Conservation (phyloP, 73 alveolate species). For the Paramecium tetraurelia region DNA sequence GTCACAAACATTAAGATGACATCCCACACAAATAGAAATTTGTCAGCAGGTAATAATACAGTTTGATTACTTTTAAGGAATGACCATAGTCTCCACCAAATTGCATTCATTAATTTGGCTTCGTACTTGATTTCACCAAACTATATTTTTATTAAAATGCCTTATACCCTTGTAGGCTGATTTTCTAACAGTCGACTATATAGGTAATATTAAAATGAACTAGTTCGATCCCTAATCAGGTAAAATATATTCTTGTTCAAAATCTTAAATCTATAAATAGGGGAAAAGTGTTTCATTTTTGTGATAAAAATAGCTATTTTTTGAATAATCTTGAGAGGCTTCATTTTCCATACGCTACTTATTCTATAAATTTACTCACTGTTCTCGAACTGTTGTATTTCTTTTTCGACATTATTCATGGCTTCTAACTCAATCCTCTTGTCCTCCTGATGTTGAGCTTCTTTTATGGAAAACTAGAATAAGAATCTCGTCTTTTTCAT, state of each 20-base stretch:
- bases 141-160: background rate
- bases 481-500: background rate
- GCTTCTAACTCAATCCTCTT: background rate
- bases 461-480: background rate
- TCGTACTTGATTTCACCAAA: background rate
- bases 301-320: conserved; percentile 25
- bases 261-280: background rate
- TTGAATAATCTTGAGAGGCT: conserved; percentile 24
- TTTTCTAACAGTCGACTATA: background rate
- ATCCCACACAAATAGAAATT: conserved; percentile 29
- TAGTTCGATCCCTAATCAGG: background rate
- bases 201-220: background rate
- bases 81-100: background rate
- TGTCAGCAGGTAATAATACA: conserved; percentile 38
- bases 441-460: background rate
- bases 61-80: conserved; percentile 11
- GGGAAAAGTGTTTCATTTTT: background rate
- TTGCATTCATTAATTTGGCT: background rate
- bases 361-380: background rate
- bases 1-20: conserved; percentile 3
- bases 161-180: background rate
- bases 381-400: background rate
- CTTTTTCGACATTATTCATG: background rate
- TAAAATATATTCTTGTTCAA: background rate
- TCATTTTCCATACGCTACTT: conserved; percentile 16